phyloP scores from a whole-genome alignment of 495 filamentous ascomycete genomes.

The Tetracladium marchalianum region DNA sequence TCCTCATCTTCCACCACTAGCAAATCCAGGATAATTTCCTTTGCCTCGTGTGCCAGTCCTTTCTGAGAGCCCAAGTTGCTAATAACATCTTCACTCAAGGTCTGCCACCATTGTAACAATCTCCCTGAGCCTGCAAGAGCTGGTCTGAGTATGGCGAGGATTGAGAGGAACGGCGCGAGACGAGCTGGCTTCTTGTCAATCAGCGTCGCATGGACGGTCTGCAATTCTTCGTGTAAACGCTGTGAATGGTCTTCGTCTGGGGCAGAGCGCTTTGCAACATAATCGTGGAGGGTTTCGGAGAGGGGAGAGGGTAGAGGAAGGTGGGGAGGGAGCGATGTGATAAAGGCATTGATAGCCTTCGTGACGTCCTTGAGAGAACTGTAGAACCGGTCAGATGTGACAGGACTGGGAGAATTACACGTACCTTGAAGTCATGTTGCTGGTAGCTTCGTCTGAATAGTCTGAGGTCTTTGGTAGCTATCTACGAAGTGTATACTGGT shows the following conservation, averaged over 20 bases:
- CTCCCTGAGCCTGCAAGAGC: constrained; percentile 41
- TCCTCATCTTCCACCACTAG: constrained; percentile 46
- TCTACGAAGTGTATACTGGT: no score
- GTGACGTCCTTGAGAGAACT: constrained; percentile 52
- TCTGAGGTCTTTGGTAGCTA: background rate
- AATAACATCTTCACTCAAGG: constrained; percentile 48
- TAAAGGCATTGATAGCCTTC: constrained; percentile 44
- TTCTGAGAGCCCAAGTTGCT: constrained; percentile 46
- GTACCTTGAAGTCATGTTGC: constrained; percentile 20
- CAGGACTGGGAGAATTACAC: background rate
- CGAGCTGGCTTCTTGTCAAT: constrained; percentile 42
- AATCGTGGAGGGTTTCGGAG: constrained; percentile 44
- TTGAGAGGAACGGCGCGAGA: constrained; percentile 49
- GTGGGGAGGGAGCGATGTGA: constrained; percentile 32
- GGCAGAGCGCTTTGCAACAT: constrained; percentile 47
- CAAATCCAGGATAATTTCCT: constrained; percentile 45
- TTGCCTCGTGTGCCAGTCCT: constrained; percentile 45
- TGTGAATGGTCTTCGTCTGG: constrained; percentile 50
- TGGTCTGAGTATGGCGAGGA: constrained; percentile 49
- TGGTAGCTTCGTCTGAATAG: background rate
- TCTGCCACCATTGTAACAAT: constrained; percentile 57
- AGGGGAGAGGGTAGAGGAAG: constrained; percentile 56
- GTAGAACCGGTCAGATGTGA: constrained; percentile 3
- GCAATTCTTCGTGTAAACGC: constrained; percentile 56
- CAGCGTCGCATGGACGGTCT: constrained; percentile 45